Evolutionary conservation across 352 stramenopile species (phyloP).

Genomic region (Pythium aphanidermatum): DNA sequence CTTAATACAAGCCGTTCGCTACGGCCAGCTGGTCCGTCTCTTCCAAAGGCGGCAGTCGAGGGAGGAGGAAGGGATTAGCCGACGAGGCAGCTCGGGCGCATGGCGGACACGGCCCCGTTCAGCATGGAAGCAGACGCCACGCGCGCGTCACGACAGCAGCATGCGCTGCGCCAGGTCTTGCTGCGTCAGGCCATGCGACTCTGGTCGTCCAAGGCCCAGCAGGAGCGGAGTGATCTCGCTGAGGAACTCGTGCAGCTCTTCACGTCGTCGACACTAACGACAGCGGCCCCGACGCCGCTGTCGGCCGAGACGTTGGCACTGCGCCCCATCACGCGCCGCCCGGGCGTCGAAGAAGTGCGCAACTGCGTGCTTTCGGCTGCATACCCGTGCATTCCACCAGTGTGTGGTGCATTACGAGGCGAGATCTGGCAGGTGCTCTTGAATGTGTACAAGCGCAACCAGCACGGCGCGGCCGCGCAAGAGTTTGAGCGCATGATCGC

Average conservation of each 20-base stretch:
- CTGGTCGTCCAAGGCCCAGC: conserved; percentile 48
- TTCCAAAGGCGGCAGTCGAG: no score
- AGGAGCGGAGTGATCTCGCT: conserved; percentile 47
- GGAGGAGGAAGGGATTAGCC: no score
- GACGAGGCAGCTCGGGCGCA: no score
- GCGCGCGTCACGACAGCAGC: not conserved
- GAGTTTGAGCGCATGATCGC: conserved; percentile 73
- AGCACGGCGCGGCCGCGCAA: conserved; percentile 56
- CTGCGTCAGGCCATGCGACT: conserved; percentile 41
- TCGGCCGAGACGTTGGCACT: conserved; percentile 15
- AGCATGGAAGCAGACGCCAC: conserved; percentile 5
- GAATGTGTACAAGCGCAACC: conserved; percentile 75
- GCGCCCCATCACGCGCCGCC: conserved; percentile 58
- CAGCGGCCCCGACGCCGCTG: no score
- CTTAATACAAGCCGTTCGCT: conserved; percentile 8
- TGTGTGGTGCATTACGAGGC: conserved; percentile 41
- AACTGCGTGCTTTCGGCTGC: conserved; percentile 45
- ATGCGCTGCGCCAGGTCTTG: conserved; percentile 37
- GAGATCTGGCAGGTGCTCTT: conserved; percentile 82
- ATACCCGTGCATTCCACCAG: conserved; percentile 43
- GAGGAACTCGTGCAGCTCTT: conserved; percentile 59
- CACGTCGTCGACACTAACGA: conserved; percentile 29
- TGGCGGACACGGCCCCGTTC: not conserved
- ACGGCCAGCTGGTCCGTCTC: conserved; percentile 12
- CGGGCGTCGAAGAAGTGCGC: conserved; percentile 65